phyloP scores from a whole-genome alignment of 2,329 filamentous ascomycete genomes.

The Nothophoma quercina region DNA sequence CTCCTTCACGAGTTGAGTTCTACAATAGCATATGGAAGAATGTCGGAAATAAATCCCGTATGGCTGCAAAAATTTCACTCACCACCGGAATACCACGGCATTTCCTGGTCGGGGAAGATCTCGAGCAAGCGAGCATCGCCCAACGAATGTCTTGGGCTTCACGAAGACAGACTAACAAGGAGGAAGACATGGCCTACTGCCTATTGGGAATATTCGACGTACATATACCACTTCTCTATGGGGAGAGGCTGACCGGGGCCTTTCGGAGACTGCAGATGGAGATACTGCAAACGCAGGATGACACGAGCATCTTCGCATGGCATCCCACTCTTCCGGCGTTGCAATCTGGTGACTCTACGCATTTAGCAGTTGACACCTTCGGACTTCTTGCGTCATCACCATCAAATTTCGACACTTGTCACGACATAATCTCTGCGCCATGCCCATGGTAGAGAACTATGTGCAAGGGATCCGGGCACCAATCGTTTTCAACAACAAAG shows the following conservation, averaged over 20 bases:
- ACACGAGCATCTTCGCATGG: constrained; percentile 1
- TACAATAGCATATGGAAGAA: neutral
- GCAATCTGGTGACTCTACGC: too few species aligned
- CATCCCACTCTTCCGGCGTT: neutral
- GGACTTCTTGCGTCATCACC: neutral
- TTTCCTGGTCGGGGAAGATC: constrained; percentile 10
- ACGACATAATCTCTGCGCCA: neutral
- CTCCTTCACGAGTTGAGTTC: too few species aligned
- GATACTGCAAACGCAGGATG: neutral
- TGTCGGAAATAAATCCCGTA: neutral
- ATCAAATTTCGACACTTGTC: neutral
- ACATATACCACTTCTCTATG: constrained; percentile 18
- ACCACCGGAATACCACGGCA: constrained; percentile 22
- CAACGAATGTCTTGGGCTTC: constrained; percentile 23
- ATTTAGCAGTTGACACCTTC: neutral
- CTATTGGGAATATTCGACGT: constrained; percentile 28
- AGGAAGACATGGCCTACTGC: constrained; percentile 27
- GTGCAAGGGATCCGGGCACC: neutral
- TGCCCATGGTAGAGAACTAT: neutral
- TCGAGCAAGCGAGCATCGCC: constrained; percentile 15
- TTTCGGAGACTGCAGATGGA: neutral
- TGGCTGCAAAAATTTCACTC: constrained; percentile 17
- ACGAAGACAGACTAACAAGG: constrained; percentile 17
- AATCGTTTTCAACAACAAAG: neutral
- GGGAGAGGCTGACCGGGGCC: constrained; percentile 9